Conservation (phyloP, 1,139 yeast species). For the Geotrichum siamense region DNA sequence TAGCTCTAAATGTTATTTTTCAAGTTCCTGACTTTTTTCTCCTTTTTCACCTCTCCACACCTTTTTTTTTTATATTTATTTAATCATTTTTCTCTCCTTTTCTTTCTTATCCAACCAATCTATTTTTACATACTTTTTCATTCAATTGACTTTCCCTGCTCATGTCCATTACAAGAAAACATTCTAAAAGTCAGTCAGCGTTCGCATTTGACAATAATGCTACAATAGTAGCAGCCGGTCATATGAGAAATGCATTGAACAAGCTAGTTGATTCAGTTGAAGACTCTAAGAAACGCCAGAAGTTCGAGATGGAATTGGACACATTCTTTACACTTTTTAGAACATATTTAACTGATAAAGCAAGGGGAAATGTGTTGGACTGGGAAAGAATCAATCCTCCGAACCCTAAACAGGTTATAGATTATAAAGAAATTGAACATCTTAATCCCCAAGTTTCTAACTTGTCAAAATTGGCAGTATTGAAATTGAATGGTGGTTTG, state of each 20-base stretch:
- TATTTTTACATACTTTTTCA: too few relatives aligned
- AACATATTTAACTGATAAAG: slow-evolving; percentile 84
- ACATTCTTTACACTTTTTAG: slow-evolving; percentile 88
- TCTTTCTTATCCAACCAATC: too few relatives aligned
- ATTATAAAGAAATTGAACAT: slow-evolving; percentile 43
- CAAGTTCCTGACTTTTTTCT: too few relatives aligned
- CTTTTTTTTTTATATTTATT: too few relatives aligned
- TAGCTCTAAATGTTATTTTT: too few relatives aligned
- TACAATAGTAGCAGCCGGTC: slow-evolving; percentile 93
- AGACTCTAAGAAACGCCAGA: slow-evolving; percentile 47
- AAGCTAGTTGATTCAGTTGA: slow-evolving; percentile 72
- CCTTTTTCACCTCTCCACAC: too few relatives aligned
- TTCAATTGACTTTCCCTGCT: too few relatives aligned
- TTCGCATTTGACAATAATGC: slow-evolving; percentile 88
- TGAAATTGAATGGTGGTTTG: slow-evolving; percentile 94
- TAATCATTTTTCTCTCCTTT: too few relatives aligned
- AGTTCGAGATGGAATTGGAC: slow-evolving; percentile 90
- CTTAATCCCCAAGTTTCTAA: slow-evolving; percentile 42
- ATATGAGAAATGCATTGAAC: slow-evolving; percentile 95
- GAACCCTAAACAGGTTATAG: slow-evolving; percentile 76
- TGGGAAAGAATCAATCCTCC: slow-evolving; percentile 98
- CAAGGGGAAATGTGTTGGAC: slow-evolving; percentile 73
- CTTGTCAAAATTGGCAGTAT: slow-evolving; percentile 81
- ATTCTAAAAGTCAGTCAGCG: slow-evolving; percentile 20
- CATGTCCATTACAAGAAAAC: slow-evolving; percentile 17